phyloP scores from a whole-genome alignment of 257 asterid species.

The Scutellaria minor region DNA sequence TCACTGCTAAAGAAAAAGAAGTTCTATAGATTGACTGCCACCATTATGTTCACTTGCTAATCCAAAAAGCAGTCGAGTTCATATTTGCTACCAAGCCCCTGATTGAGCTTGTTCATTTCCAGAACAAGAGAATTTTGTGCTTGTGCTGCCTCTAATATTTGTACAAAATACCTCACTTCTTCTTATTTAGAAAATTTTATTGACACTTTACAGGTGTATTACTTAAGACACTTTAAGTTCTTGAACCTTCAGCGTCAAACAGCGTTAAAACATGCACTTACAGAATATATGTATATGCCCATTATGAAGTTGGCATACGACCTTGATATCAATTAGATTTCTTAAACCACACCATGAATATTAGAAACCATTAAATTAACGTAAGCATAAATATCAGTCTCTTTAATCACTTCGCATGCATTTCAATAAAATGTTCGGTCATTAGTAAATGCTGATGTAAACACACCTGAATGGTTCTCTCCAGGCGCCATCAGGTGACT shows the following conservation, averaged over 20 bases:
- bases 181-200: constrained; percentile 18
- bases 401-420: constrained; percentile 28
- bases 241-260: neutral
- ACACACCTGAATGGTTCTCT: constrained; percentile 83
- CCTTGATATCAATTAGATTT: constrained; percentile 16
- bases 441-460: constrained; percentile 27
- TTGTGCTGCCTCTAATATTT: constrained; percentile 4
- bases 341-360: constrained; percentile 8
- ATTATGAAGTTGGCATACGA: constrained; percentile 28
- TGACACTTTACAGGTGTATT: neutral
- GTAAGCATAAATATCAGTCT: constrained; percentile 21
- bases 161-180: neutral
- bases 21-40: neutral
- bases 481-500: constrained; percentile 78
- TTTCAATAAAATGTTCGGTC: constrained; percentile 8
- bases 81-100: constrained; percentile 21
- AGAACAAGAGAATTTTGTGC: constrained; percentile 18
- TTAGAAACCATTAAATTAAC: constrained; percentile 14
- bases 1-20: constrained; percentile 5
- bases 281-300: constrained; percentile 20
- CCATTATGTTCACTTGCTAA: neutral
- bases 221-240: neutral
- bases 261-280: neutral
- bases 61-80: constrained; percentile 28
- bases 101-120: constrained; percentile 12